phyloP scores from a whole-genome alignment of 2,329 filamentous ascomycete species.

The Tricladium varicosporioides region DNA sequence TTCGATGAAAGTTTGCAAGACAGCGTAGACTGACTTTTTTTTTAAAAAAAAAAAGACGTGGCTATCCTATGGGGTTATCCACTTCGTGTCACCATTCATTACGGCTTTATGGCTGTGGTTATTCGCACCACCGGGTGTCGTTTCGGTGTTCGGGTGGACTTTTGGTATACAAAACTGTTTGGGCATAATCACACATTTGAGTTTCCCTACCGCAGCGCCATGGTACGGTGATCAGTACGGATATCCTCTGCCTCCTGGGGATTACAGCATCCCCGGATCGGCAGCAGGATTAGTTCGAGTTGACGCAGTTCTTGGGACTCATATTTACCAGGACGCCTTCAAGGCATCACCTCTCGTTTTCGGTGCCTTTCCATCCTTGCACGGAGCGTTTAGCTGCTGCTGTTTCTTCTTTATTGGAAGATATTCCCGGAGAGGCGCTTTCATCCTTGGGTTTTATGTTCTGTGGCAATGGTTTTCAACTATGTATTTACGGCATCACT shows the following conservation, averaged over 20 bases:
- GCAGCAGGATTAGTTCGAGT: slow-evolving; percentile 85
- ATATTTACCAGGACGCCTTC: slow-evolving; percentile 89
- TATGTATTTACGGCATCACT: slow-evolving; percentile 96
- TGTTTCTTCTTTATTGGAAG: slow-evolving; percentile 71
- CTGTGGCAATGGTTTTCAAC: slow-evolving; percentile 96
- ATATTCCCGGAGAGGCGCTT: slow-evolving; percentile 57
- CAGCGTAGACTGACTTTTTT: slow-evolving; percentile 68
- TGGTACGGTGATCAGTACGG: slow-evolving; percentile 96
- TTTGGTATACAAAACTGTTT: slow-evolving; percentile 92
- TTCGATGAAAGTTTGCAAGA: background rate
- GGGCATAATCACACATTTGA: slow-evolving; percentile 80
- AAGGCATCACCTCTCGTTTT: slow-evolving; percentile 87
- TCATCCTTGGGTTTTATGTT: slow-evolving; percentile 67
- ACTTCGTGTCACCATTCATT: slow-evolving; percentile 81
- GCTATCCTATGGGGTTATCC: slow-evolving; percentile 90
- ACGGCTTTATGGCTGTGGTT: slow-evolving; percentile 78
- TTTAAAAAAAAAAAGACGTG: too few relatives aligned
- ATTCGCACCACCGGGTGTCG: slow-evolving; percentile 79
- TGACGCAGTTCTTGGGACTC: slow-evolving; percentile 80
- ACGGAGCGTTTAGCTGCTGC: slow-evolving; percentile 91
- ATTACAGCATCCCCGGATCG: slow-evolving; percentile 86
- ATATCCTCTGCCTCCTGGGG: slow-evolving; percentile 69
- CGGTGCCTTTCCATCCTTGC: slow-evolving; percentile 87
- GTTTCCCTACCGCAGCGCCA: slow-evolving; percentile 88
- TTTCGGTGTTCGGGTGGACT: slow-evolving; percentile 77